Base-by-base conservation (phyloP, 1,139 yeast genomes). In the Sugiyamaella neomexicana region DNA sequence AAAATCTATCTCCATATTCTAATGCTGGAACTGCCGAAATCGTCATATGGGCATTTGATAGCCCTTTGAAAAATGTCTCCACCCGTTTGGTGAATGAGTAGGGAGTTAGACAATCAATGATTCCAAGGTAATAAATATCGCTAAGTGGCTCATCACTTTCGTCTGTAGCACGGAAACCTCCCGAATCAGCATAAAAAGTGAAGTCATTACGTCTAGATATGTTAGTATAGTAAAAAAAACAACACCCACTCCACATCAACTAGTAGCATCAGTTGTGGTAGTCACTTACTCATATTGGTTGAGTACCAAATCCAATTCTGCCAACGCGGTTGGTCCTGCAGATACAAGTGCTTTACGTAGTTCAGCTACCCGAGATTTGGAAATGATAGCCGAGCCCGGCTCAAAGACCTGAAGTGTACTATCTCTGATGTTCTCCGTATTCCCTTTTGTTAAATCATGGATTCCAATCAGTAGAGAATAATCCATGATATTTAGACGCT, bases 101-200 rank as follows among this genome's bases (percentile, higher is more conserved):
- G 57, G 85, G 82, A 0, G 99, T 95, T 60, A 95, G 75, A 71
- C 96, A 91, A 68, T 95, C 99, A 64, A 95, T 95, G 46, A 95
- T 85, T 12, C 99, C 99, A 63, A 95, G 73, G 66, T 91, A 95
- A 71, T 95, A 95, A 12, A 95, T 82, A 56, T 86, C 82, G 27
- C 81, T 77, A 46, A 82, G 68, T 27, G 90, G 89, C 50, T 80
- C 77, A 64, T 89, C 79, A 50, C 78, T 67, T 50, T 76, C 82
- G 64, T 86, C 82, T 0, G 96, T 85, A 1, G 95, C 85, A 54
- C 86, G 75, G 45, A 89, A 83, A 6, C 98, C 99, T 20, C 97
- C 97, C 68, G 87, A 89, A 65, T 85, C 90, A 9, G 84, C 83
- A 68, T 89, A 89, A 64, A 89, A 89, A 40, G 78, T 75, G 65